Conservation (phyloP, 1,284 basidiomycete species). For the Malassezia sympodialis region DNA sequence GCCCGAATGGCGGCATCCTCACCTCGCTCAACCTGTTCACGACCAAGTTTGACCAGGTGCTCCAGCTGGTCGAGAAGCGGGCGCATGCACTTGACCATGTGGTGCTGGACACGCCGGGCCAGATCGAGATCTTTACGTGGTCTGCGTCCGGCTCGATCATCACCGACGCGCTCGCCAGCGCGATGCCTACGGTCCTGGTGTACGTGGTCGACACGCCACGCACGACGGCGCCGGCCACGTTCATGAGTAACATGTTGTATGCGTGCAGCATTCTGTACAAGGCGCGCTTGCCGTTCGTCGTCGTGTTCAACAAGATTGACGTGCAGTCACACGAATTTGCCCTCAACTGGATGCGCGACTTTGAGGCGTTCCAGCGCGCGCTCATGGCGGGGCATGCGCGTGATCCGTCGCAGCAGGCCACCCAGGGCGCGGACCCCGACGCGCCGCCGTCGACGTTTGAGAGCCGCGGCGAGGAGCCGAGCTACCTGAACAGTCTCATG, state of each 20-base stretch:
- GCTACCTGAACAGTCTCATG: slow-evolving; percentile 98
- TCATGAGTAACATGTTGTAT: slow-evolving; percentile 99
- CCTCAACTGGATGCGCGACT: slow-evolving; percentile 95
- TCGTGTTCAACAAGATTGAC: slow-evolving; percentile 99
- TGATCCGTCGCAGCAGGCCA: slow-evolving; percentile 50
- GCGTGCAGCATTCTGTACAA: slow-evolving; percentile 99
- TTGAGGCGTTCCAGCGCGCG: slow-evolving; percentile 61
- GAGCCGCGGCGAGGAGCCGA: slow-evolving; percentile 62
- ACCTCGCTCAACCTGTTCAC: slow-evolving; percentile 96
- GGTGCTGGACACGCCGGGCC: slow-evolving; percentile 91
- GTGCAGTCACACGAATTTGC: slow-evolving; percentile 81
- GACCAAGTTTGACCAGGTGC: slow-evolving; percentile 97
- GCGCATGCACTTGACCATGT: slow-evolving; percentile 75
- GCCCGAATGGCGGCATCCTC: slow-evolving; percentile 93
- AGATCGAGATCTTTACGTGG: slow-evolving; percentile 99
- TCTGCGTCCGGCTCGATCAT: slow-evolving; percentile 97
- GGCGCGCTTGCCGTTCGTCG: slow-evolving; percentile 87
- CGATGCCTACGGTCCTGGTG: slow-evolving; percentile 84
- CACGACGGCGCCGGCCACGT: slow-evolving; percentile 87
- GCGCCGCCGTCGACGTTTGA: background rate
- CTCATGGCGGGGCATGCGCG: slow-evolving; percentile 47
- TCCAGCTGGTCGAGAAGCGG: slow-evolving; percentile 81
- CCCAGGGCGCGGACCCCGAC: background rate
- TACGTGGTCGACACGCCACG: slow-evolving; percentile 97
- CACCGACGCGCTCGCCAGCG: slow-evolving; percentile 89